phyloP scores from a whole-genome alignment of 1,284 basidiomycete genomes.

The Tausonia pullulans region DNA sequence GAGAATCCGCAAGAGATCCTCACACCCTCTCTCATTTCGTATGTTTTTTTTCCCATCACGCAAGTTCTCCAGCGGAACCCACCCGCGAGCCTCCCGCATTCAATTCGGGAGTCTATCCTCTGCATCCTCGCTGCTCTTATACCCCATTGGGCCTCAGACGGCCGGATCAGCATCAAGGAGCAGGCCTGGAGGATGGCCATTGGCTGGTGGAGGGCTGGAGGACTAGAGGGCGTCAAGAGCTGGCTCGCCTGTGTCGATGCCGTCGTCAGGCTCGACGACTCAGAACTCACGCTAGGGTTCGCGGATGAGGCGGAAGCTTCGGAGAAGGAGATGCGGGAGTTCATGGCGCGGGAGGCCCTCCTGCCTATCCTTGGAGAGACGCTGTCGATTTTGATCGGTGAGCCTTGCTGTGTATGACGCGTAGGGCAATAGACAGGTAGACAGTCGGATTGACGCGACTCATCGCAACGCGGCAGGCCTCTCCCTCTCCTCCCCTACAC shows the following conservation, averaged over 20 bases:
- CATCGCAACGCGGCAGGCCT: not conserved
- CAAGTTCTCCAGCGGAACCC: conserved; percentile 63
- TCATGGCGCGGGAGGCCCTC: conserved; percentile 38
- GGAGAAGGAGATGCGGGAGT: conserved; percentile 28
- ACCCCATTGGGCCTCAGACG: conserved; percentile 58
- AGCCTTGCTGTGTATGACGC: not conserved
- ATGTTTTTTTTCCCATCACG: conserved; percentile 75
- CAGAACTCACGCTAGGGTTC: conserved; percentile 40
- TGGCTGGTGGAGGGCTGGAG: conserved; percentile 39
- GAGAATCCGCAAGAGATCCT: not conserved
- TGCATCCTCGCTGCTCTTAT: conserved; percentile 50
- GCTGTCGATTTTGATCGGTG: conserved; percentile 47
- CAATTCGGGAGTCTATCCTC: conserved; percentile 62
- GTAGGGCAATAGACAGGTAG: too few relatives aligned
- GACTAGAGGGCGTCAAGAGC: conserved; percentile 57
- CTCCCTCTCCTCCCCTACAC: not conserved
- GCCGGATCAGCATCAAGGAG: conserved; percentile 52
- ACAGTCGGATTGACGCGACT: not conserved
- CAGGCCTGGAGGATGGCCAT: conserved; percentile 72
- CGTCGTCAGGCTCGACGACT: conserved; percentile 44
- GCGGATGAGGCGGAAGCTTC: conserved; percentile 35
- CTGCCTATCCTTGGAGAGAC: conserved; percentile 73
- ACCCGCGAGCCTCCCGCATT: conserved; percentile 57
- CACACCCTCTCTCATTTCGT: conserved; percentile 47
- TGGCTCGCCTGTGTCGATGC: conserved; percentile 33